Percentiles rank a stretch among this genome's conserved stretches.
These are phyloP conservation scores for Sclerotinia borealis DNA, from an alignment of 2,329 filamentous ascomycete genomes.

Conservation along the genomic window DNA sequence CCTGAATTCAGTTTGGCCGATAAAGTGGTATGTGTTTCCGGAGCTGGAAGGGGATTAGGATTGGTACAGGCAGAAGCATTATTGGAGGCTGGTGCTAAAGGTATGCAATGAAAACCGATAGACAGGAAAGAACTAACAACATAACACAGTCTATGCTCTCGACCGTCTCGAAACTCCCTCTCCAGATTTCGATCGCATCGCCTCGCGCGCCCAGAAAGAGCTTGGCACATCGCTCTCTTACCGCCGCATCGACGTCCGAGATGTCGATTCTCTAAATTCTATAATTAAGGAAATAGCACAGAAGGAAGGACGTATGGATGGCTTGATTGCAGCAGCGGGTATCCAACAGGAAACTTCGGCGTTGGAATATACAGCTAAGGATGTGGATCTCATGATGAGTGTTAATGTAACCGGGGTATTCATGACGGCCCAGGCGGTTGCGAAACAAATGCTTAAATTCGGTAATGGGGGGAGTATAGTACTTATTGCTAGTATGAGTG, in stretches of 20 bases:
- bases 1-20: conserved; percentile 62
- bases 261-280: conserved; percentile 60
- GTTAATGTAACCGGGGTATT: conserved; percentile 83
- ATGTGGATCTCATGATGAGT: conserved; percentile 71
- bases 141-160: conserved; percentile 25
- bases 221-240: conserved; percentile 60
- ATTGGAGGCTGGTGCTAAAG: conserved; percentile 66
- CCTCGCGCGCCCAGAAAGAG: conserved; percentile 35
- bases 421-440: conserved; percentile 84
- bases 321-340: conserved; percentile 62
- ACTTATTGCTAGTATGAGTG: conserved; percentile 66
- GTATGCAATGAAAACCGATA: conserved; percentile 31
- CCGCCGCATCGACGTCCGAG: conserved; percentile 73
- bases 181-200: conserved; percentile 54
- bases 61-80: conserved; percentile 67
- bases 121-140: not conserved
- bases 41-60: conserved; percentile 67
- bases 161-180: conserved; percentile 38
- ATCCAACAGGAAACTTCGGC: conserved; percentile 81
- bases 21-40: conserved; percentile 64
- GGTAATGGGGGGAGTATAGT: conserved; percentile 56
- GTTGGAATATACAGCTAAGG: conserved; percentile 71
- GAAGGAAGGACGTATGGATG: conserved; percentile 67
- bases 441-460: conserved; percentile 62
- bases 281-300: conserved; percentile 64